Conservation (phyloP, 176 grass and related monocot species). For the Cenchrus purpureus region DNA sequence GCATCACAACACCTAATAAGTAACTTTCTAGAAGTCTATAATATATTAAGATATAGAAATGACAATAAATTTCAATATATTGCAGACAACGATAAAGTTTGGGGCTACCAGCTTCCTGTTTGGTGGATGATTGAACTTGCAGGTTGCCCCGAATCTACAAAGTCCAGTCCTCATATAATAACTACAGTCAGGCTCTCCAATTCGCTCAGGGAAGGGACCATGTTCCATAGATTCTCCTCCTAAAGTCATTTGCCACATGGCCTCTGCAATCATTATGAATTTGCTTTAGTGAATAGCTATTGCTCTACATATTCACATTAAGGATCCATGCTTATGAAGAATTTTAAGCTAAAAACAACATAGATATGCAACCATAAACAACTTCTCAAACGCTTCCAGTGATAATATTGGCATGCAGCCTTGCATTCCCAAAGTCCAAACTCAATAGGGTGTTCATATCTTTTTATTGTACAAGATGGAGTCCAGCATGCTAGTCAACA, state of each 20-base stretch:
- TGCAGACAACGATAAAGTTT: neutral
- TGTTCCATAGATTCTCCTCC: conserved; percentile 64
- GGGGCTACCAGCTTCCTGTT: conserved; percentile 66
- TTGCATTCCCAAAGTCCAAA: neutral
- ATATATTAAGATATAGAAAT: neutral
- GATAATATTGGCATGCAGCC: neutral
- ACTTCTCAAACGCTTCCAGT: neutral
- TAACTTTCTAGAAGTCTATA: neutral
- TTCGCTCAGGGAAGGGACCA: conserved; percentile 68
- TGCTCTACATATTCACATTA: neutral
- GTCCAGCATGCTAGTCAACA: neutral
- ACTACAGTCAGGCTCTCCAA: conserved; percentile 81
- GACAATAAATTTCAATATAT: conserved; percentile 10
- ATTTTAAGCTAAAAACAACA: neutral
- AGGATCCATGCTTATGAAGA: conserved; percentile 1
- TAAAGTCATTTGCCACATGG: conserved; percentile 68
- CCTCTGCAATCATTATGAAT: conserved; percentile 54
- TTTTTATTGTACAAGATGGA: neutral
- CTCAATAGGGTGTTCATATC: neutral
- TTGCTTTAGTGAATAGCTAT: neutral
- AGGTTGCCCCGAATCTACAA: conserved; percentile 82
- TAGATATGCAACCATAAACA: neutral
- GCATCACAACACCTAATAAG: neutral
- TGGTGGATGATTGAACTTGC: conserved; percentile 85
- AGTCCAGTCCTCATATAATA: conserved; percentile 90